These are phyloP conservation scores for Aphanomyces astaci DNA, from an alignment of 352 stramenopile species.

Conservation along the genomic window DNA sequence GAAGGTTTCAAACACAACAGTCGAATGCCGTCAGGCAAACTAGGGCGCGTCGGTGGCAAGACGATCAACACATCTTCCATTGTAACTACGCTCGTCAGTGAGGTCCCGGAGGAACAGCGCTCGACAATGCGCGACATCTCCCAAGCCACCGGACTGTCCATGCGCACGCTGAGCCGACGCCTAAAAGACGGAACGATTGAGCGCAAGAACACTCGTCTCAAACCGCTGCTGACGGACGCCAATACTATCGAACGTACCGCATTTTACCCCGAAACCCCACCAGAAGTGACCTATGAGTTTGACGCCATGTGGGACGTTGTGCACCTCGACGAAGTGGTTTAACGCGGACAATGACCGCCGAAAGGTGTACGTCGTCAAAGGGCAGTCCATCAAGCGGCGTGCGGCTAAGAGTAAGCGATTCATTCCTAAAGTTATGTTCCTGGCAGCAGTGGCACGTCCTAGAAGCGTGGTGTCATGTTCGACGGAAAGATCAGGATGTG, in stretches of 20 bases:
- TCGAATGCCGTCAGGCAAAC: background rate
- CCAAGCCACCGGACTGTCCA: background rate
- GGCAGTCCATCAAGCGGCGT: constrained; percentile 13
- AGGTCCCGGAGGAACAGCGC: background rate
- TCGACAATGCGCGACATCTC: background rate
- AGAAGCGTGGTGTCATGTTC: too few relatives aligned
- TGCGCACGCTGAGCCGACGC: background rate
- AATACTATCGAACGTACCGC: background rate
- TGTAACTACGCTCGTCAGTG: background rate
- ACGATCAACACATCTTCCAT: background rate
- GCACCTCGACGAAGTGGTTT: background rate
- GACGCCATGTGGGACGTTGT: background rate
- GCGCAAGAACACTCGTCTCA: background rate
- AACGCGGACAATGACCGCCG: background rate
- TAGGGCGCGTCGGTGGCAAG: background rate
- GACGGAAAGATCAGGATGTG: constrained; percentile 31
- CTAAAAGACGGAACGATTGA: background rate
- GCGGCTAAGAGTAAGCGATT: constrained; percentile 24
- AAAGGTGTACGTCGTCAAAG: constrained; percentile 12
- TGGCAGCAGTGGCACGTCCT: constrained; percentile 12
- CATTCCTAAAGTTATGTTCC: constrained; percentile 33
- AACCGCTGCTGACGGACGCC: background rate
- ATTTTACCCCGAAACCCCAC: background rate
- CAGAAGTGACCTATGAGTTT: background rate
- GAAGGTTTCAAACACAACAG: background rate